These are phyloP conservation scores for Talaromyces funiculosus DNA, from an alignment of 2,329 filamentous ascomycete species.

Conservation along the genomic window DNA sequence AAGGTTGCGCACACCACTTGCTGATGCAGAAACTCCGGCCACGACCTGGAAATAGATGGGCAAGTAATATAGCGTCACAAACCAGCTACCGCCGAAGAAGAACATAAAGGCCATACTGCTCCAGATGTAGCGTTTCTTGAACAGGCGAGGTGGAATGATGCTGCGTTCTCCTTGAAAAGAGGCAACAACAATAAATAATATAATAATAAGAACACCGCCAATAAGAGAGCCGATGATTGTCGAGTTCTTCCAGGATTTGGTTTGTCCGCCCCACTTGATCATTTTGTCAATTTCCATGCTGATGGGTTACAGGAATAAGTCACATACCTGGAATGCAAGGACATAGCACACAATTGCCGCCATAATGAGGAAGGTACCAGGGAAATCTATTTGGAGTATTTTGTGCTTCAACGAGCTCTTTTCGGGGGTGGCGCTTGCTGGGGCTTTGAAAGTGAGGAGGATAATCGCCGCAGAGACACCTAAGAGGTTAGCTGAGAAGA, in stretches of 20 bases:
- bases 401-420: slow-evolving; percentile 17
- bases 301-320: background rate
- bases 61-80: slow-evolving; percentile 29
- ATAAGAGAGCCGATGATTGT: slow-evolving; percentile 20
- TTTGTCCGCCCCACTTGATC: slow-evolving; percentile 22
- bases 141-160: slow-evolving; percentile 31
- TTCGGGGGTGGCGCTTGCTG: background rate
- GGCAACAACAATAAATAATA: slow-evolving; percentile 17
- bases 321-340: slow-evolving; percentile 16
- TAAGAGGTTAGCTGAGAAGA: background rate
- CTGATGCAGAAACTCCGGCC: slow-evolving; percentile 21
- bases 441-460: background rate
- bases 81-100: slow-evolving; percentile 30
- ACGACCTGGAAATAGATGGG: slow-evolving; percentile 15
- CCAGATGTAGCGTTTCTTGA: slow-evolving; percentile 33
- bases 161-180: slow-evolving; percentile 19
- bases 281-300: background rate
- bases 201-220: slow-evolving; percentile 17
- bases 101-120: slow-evolving; percentile 27
- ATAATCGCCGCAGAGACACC: slow-evolving; percentile 7
- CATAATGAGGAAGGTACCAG: slow-evolving; percentile 20
- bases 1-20: slow-evolving; percentile 37
- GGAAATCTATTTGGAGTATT: slow-evolving; percentile 21
- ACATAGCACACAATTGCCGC: slow-evolving; percentile 20
- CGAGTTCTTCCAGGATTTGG: slow-evolving; percentile 19